phyloP scores from a whole-genome alignment of 179 eudicot species.

The Silene noctiflora region DNA sequence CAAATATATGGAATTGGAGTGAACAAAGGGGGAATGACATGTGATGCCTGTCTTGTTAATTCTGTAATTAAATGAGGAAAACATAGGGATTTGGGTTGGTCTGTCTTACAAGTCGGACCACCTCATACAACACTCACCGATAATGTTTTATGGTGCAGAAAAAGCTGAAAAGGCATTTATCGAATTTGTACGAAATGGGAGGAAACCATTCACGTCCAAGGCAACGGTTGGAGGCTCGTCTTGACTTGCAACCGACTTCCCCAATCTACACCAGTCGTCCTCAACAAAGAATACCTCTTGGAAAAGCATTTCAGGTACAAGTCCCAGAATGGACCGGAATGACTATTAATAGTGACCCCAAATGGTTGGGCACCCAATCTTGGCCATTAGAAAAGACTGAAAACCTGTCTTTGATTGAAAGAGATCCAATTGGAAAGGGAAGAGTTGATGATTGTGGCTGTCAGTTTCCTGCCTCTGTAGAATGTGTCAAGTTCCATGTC shows the following conservation, averaged over 20 bases:
- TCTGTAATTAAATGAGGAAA: not conserved
- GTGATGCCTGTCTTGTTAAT: too few relatives aligned
- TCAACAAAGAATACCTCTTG: slow-evolving; percentile 52
- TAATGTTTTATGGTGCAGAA: slow-evolving; percentile 40
- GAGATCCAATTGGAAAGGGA: slow-evolving; percentile 65
- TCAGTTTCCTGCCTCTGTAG: slow-evolving; percentile 47
- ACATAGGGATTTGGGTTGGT: not conserved
- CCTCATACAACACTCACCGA: not conserved
- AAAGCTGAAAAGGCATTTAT: slow-evolving; percentile 73
- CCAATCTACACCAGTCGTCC: slow-evolving; percentile 29
- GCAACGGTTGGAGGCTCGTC: slow-evolving; percentile 27
- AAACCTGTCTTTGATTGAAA: slow-evolving; percentile 34
- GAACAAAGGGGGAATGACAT: too few relatives aligned
- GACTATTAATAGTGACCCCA: slow-evolving; percentile 43
- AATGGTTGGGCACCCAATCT: slow-evolving; percentile 59
- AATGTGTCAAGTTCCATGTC: slow-evolving; percentile 67
- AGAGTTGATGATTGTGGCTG: slow-evolving; percentile 67
- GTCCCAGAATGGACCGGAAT: slow-evolving; percentile 62
- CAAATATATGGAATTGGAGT: too few relatives aligned
- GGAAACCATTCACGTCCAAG: slow-evolving; percentile 25
- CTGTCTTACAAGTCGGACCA: not conserved
- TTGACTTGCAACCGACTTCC: slow-evolving; percentile 27
- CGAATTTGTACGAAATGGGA: slow-evolving; percentile 29
- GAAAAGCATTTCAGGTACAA: slow-evolving; percentile 57
- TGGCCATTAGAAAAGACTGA: slow-evolving; percentile 60